Evolutionary conservation across 352 stramenopile species (phyloP), one percentile per base, ranked within the genome.

Genomic region (Globisporangium nodosum): DNA sequence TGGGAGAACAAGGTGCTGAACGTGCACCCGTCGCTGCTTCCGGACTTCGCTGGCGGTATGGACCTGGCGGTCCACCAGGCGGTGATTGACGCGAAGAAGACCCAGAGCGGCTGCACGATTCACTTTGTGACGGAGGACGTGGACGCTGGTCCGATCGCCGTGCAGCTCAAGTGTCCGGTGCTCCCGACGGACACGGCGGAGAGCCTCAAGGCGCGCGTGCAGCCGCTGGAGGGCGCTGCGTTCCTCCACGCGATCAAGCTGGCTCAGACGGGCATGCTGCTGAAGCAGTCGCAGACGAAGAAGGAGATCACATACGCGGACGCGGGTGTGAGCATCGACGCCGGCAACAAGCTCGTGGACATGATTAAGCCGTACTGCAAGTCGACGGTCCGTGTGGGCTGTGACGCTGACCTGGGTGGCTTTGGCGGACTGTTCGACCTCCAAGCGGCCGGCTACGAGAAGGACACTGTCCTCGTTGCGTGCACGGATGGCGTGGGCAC

Each of bases 1-100:
- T 99, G 96, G 96, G 69, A 85, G 59, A 85, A 92, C 68, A 90
- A 96, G 60, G 98, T 98, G 66, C 86, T 99, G 16, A 99, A 99
- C 76, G 97, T 99, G 48, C 97, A 99, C 76, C 97, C 97, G 49
- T 99, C 96, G 45, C 85, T 99, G 37, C 82, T 99, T 21, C 97
- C 97, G 15, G 97, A 99, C 57, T 98, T 99, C 74, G 97, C 96
- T 60, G 97, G 97, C n/a, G 96, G 97, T 51, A 99, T 99, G 97
- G 97, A 99, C 75, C 73, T 98, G 50, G 91, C 90, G n/a, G 97
- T 99, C 31, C 97, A 99, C 78, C 87, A 98, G 73, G 96, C 94
- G 42, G 97, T 99, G 54, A 77, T 99, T 40, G 91, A 98, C 58
- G 96, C 96, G 35, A 94, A 97, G 57, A 97, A 98, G 73, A 87